phyloP scores from a whole-genome alignment of 495 filamentous ascomycete species.

The Xylaria bambusicola region DNA sequence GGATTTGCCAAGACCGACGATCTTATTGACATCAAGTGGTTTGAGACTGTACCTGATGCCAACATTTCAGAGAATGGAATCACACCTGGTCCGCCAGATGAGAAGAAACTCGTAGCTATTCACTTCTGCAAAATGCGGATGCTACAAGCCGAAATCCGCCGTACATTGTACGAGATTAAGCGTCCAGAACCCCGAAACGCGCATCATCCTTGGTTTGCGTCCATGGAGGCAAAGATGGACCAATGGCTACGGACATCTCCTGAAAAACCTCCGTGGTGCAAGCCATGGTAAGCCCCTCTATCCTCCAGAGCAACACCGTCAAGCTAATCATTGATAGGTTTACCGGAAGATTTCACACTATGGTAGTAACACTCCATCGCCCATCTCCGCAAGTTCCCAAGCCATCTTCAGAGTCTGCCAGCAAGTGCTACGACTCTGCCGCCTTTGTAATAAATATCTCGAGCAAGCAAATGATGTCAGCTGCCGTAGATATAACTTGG shows the following conservation, averaged over 20 bases:
- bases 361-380: conserved; percentile 79
- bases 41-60: conserved; percentile 73
- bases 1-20: conserved; percentile 77
- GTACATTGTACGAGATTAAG: conserved; percentile 80
- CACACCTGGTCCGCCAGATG: conserved; percentile 61
- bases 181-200: conserved; percentile 70
- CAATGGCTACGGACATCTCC: conserved; percentile 63
- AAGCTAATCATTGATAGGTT: conserved; percentile 59
- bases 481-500: conserved; percentile 84
- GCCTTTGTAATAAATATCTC: conserved; percentile 77
- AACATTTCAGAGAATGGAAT: conserved; percentile 82
- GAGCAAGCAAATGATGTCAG: conserved; percentile 70
- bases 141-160: conserved; percentile 81
- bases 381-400: conserved; percentile 89
- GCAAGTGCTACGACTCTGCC: conserved; percentile 78
- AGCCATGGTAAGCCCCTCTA: conserved; percentile 45
- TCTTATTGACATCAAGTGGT: conserved; percentile 79
- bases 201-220: conserved; percentile 77
- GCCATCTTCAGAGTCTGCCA: conserved; percentile 72
- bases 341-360: conserved; percentile 72
- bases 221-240: conserved; percentile 76
- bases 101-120: conserved; percentile 82
- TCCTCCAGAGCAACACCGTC: not conserved
- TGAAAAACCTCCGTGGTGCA: conserved; percentile 50
- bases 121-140: conserved; percentile 93